phyloP scores from a whole-genome alignment of 164 flowering plant genomes.

The Stephania yunnanensis region DNA sequence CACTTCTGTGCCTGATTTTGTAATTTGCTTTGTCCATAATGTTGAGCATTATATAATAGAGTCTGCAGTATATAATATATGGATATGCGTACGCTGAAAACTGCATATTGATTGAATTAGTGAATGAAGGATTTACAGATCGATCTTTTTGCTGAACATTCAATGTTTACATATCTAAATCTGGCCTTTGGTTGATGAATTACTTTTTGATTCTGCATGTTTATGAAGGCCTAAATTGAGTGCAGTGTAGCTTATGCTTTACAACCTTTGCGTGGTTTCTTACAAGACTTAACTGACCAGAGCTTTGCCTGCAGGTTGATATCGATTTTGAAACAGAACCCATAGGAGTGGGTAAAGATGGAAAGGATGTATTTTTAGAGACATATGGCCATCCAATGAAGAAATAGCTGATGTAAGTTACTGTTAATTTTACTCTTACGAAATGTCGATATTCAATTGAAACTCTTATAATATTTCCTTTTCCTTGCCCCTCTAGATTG shows the following conservation, averaged over 20 bases:
- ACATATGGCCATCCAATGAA: slow-evolving; percentile 88
- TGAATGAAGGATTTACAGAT: not conserved
- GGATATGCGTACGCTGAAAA: not conserved
- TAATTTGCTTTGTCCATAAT: too few relatives aligned
- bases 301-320: slow-evolving; percentile 51
- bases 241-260: too few relatives aligned
- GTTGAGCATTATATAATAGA: too few relatives aligned
- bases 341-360: slow-evolving; percentile 80
- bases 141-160: not conserved
- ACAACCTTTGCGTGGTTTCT: not conserved
- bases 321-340: slow-evolving; percentile 90
- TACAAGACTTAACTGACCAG: not conserved
- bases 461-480: slow-evolving; percentile 2
- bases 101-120: not conserved
- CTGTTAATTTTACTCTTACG: not conserved
- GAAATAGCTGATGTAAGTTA: slow-evolving; percentile 71
- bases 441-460: not conserved
- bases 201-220: not conserved
- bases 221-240: too few relatives aligned
- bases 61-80: too few relatives aligned
- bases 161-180: not conserved
- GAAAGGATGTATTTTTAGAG: slow-evolving; percentile 66
- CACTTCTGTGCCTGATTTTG: too few relatives aligned
- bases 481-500: slow-evolving; percentile 37
- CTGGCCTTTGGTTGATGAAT: not conserved